phyloP scores from a whole-genome alignment of 2,329 filamentous ascomycete genomes.

The Fusarium temperatum region DNA sequence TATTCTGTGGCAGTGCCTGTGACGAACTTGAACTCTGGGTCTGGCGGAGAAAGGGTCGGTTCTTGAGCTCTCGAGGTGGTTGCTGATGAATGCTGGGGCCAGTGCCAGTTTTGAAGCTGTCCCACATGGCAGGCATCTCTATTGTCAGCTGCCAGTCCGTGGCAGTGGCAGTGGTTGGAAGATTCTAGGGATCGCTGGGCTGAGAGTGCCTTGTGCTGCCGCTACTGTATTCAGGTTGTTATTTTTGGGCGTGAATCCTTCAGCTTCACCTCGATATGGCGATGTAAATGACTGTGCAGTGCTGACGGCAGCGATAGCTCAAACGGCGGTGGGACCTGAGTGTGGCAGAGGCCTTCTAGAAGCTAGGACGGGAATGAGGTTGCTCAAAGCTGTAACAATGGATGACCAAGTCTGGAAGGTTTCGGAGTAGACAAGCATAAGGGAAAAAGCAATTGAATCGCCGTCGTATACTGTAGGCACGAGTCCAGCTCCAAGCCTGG shows the following conservation, averaged over 20 bases:
- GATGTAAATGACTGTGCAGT: conserved; percentile 17
- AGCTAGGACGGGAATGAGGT: conserved; percentile 8
- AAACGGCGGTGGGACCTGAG: conserved; percentile 2
- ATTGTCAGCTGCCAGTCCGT: conserved; percentile 15
- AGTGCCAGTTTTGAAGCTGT: conserved; percentile 37
- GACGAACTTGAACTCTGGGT: background rate
- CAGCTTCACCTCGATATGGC: conserved; percentile 15
- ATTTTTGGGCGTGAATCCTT: conserved; percentile 34
- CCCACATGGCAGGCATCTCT: conserved; percentile 42
- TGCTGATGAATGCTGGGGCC: conserved; percentile 34
- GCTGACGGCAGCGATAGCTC: conserved; percentile 29
- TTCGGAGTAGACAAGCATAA: background rate
- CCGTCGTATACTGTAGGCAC: conserved; percentile 21
- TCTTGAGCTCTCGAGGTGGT: conserved; percentile 41
- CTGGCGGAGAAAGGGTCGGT: conserved; percentile 41
- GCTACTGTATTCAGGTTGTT: conserved; percentile 20
- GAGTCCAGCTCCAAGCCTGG: conserved; percentile 35
- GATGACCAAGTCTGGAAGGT: background rate
- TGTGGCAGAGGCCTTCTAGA: conserved; percentile 20
- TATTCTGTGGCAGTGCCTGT: conserved; percentile 22
- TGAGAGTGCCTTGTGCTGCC: conserved; percentile 23
- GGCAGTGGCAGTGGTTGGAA: background rate
- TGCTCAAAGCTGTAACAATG: background rate
- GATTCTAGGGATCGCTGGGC: conserved; percentile 11
- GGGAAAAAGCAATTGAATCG: conserved; percentile 6